A percentile compares a stretch with the other conserved stretches of the same genome.
Conservation (phyloP, 257 asterid genomes). For the Solanum sejunctum region DNA sequence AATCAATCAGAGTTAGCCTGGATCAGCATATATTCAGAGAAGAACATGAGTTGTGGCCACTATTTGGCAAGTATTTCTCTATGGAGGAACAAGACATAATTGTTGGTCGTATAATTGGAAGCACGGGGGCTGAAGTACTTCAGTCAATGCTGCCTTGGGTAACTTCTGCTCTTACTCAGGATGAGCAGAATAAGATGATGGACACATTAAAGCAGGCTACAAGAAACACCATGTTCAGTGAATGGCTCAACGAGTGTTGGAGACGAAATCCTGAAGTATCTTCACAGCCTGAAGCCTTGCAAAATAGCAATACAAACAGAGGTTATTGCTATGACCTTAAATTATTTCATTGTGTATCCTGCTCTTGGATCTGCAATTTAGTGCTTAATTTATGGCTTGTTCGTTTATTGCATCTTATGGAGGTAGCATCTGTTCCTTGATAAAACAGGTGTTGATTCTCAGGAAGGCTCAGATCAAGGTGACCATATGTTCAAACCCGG, state of each 20-base stretch:
- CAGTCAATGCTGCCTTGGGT: constrained; percentile 49
- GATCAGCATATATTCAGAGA: constrained; percentile 37
- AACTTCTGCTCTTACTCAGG: constrained; percentile 38
- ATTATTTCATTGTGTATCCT: background rate
- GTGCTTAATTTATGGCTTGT: background rate
- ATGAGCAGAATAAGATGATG: constrained; percentile 39
- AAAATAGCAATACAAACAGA: constrained; percentile 2
- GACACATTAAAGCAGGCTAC: constrained; percentile 39
- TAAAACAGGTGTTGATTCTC: constrained; percentile 14
- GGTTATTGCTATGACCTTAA: constrained; percentile 6
- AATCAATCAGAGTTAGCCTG: constrained; percentile 32
- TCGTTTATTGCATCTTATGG: background rate
- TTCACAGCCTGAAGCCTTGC: constrained; percentile 13
- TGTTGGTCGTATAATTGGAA: constrained; percentile 42
- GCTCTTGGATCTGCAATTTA: background rate
- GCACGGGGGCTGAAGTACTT: constrained; percentile 46
- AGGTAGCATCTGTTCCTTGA: background rate
- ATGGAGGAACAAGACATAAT: constrained; percentile 37
- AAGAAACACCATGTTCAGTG: constrained; percentile 39
- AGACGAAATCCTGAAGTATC: constrained; percentile 22
- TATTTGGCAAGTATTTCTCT: constrained; percentile 28
- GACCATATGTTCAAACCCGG: constrained; percentile 38
- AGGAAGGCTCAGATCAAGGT: constrained; percentile 17
- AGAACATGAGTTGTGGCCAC: constrained; percentile 45
- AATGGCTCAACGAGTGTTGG: constrained; percentile 41